Base-by-base conservation (phyloP, 73 alveolate species). In the Blepharisma stoltei region DNA sequence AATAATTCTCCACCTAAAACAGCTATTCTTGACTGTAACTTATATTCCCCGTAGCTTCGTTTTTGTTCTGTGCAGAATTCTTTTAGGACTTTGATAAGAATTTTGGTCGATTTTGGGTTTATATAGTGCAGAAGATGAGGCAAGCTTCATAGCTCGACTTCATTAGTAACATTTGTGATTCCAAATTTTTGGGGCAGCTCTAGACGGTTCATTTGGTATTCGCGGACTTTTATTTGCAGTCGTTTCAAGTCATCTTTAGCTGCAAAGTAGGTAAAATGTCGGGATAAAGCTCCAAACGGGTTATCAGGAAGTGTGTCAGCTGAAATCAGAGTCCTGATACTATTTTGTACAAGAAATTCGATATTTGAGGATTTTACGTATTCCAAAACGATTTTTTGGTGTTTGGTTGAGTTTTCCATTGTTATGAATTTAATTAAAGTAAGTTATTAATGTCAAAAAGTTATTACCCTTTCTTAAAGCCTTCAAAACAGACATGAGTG, bases 1-100 rank as follows among this genome's bases (percentile, higher is more conserved):
- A 60, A 60, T 8, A 60, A 14, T 60, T 60, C 73, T 14, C 73
- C 73, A 14, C 73, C 73, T 20, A n/a, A n/a, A 25, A 60, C 73
- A 18, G 73, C 37, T 14, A 25, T 25, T 60, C 73, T 60, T 20
- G 23, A n/a, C 23, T 60, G 46, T 25, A 60, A 18, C 23, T n/a
- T 14, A 60, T 18, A 14, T 50, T 50, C 65, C n/a, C 65, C 65
- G 5, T 60, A 60, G 2, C 18, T 60, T 25, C 73, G 18, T 5
- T 60, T 60, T 8, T 60, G 73, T 2, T 60, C 73, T 60, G 23
- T 9, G 23, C 73, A 60, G 14, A 60, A 25, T 25, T 60, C 73
- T 25, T 60, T 60, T 18, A 60, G 0, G 11, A 11, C 46, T 25
- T 60, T 60, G 5, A 9, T 18, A 60, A 60, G 73, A 25, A 60